Base-by-base conservation (phyloP, 805 yeast species). In the Sugiyamaella floridensis region DNA sequence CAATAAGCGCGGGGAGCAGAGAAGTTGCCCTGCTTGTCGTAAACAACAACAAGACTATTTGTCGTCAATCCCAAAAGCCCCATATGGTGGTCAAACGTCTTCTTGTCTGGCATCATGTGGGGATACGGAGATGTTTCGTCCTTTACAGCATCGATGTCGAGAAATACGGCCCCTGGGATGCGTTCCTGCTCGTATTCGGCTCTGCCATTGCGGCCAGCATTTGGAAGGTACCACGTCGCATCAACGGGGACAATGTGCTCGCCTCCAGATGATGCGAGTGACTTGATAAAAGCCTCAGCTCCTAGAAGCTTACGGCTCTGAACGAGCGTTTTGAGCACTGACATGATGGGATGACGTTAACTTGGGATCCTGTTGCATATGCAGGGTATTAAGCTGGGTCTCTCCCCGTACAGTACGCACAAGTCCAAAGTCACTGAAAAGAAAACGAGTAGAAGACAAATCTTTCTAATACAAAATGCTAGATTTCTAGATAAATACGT, bases 151-250 rank as follows among this genome's bases (percentile, higher is more conserved):
- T 88, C 96, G 48, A 92, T 79, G 62, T 89, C 96, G 61, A 89
- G 86, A 67, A 76, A 88, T 2, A 81, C 80, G 0, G 97, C 77
- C 8, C 78, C 72, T 14, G 83, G 82, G 9, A 86, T 70, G 55
- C 97, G 77, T 49, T 76, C 81, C 20, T 89, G 88, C 26, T 45
- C 45, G 54, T 54, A 53, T 22, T 64, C 69, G 18, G 76, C 72
- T 40, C 66, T 68, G 0, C 85, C 90, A 57, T 79, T 74, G 44
- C 78, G 74, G 10, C 84, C 82, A 41, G 71, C 73, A 62, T 82
- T 84, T 47, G 98, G 97, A 80, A 92, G 77, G 67, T 82, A 89
- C 97, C 98, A 93, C 0, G 97, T 83, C 4, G 95, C 81, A 67
- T 92, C 99, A 18, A 92, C 72, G 0, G 96, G 58, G 14, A 57